Percentiles rank a stretch among this genome's conserved stretches.
phyloP scores from a whole-genome alignment of 75 land plant genomes.

The Cunninghamia lanceolata region DNA sequence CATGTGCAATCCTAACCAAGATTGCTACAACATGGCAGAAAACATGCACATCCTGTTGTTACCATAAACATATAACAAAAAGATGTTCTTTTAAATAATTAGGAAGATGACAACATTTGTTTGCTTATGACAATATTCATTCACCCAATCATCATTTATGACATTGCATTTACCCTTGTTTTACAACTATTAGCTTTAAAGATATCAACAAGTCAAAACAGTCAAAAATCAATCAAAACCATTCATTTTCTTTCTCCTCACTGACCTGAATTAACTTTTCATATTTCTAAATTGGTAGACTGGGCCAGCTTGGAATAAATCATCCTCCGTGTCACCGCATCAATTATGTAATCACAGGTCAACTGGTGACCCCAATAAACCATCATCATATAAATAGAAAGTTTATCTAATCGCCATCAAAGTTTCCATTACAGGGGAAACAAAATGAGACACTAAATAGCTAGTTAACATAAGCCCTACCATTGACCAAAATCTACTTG shows the following conservation, averaged over 20 bases:
- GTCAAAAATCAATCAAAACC: no score
- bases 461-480: no score
- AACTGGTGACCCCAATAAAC: background rate
- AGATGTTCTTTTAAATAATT: background rate
- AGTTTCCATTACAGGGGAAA: no score
- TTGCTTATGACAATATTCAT: background rate
- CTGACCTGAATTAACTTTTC: background rate
- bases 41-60: background rate
- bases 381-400: no score
- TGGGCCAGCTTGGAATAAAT: background rate
- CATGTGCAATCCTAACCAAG: background rate
- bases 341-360: background rate
- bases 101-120: background rate
- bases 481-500: no score
- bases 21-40: background rate
- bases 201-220: background rate
- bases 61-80: background rate
- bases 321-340: background rate
- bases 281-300: background rate
- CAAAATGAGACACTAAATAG: no score
- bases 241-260: background rate
- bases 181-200: background rate
- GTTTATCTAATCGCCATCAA: no score
- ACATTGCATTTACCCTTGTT: background rate
- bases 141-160: background rate